Percentiles rank a stretch among this genome's conserved stretches.
Evolutionary conservation across 192 early-diverging fungal genomes (phyloP).

Genomic region (Oehlia diaphana): DNA sequence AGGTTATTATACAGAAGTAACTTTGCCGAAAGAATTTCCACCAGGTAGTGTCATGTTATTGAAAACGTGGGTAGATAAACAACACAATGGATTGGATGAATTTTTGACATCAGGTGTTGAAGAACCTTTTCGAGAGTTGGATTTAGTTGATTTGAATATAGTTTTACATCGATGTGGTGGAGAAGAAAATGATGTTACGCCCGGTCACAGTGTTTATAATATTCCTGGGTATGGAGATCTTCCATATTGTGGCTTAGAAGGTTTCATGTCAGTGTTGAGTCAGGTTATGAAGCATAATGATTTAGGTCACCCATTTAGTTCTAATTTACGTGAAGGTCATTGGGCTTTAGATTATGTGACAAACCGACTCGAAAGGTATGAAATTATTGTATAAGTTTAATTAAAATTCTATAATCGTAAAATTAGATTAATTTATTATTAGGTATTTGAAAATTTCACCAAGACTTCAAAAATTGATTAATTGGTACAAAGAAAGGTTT

Average conservation of each 20-base stretch:
- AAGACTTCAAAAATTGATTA: slow-evolving; percentile 40
- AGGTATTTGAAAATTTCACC: slow-evolving; percentile 39
- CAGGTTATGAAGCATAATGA: slow-evolving; percentile 84
- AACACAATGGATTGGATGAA: slow-evolving; percentile 51
- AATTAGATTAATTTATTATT: slow-evolving; percentile 1
- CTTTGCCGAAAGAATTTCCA: slow-evolving; percentile 68
- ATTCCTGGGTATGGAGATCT: slow-evolving; percentile 84
- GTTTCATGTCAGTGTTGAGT: slow-evolving; percentile 81
- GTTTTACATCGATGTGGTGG: slow-evolving; percentile 82
- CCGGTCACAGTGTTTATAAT: slow-evolving; percentile 81
- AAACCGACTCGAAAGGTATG: slow-evolving; percentile 66
- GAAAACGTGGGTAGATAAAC: slow-evolving; percentile 60
- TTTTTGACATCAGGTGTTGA: slow-evolving; percentile 61
- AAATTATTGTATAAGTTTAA: background rate
- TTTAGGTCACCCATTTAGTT: slow-evolving; percentile 90
- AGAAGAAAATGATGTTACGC: slow-evolving; percentile 82
- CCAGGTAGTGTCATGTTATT: slow-evolving; percentile 81
- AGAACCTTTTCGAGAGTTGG: slow-evolving; percentile 63
- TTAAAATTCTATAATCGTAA: background rate
- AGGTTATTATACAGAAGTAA: slow-evolving; percentile 61
- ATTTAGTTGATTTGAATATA: slow-evolving; percentile 78
- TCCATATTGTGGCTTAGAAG: slow-evolving; percentile 91
- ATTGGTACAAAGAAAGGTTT: slow-evolving; percentile 82
- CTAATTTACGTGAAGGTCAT: slow-evolving; percentile 81
- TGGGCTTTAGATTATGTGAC: slow-evolving; percentile 93